A percentile compares a stretch with the other conserved stretches of the same genome.
These are phyloP conservation scores for Pulchroboletus neoregius DNA, from an alignment of 1,284 basidiomycete species.

Conservation along the genomic window DNA sequence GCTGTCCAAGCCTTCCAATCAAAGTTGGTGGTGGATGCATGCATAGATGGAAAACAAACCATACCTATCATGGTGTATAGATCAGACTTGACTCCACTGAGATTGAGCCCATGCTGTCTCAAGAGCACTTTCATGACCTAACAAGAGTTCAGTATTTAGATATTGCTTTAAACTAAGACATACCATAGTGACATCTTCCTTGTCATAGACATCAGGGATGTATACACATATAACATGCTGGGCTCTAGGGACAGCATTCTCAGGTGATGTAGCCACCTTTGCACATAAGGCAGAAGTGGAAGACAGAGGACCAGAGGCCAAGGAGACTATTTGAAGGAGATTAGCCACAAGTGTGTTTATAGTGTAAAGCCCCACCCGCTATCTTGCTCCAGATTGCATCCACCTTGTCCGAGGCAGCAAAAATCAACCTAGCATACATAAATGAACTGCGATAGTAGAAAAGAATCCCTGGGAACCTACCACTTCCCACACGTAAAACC, in stretches of 20 bases:
- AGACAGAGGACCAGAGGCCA: slow-evolving; percentile 58
- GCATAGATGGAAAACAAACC: slow-evolving; percentile 1
- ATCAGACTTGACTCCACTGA: slow-evolving; percentile 67
- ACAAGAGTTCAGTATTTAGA: not conserved
- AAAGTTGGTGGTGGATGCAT: not conserved
- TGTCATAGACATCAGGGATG: slow-evolving; percentile 65
- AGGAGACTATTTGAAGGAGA: slow-evolving; percentile 43
- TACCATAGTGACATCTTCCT: slow-evolving; percentile 52
- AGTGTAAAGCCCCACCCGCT: slow-evolving; percentile 40
- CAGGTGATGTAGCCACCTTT: slow-evolving; percentile 63
- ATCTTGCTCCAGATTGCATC: slow-evolving; percentile 58
- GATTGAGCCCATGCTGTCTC: slow-evolving; percentile 56
- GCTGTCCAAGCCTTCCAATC: slow-evolving; percentile 56
- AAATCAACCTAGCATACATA: slow-evolving; percentile 50
- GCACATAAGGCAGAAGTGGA: slow-evolving; percentile 49
- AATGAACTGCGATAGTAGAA: not conserved
- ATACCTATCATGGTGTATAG: slow-evolving; percentile 61
- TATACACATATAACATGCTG: slow-evolving; percentile 71
- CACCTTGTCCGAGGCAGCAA: slow-evolving; percentile 55
- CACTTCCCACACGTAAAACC: slow-evolving; percentile 63
- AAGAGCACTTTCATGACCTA: slow-evolving; percentile 67
- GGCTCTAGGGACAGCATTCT: slow-evolving; percentile 43
- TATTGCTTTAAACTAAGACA: slow-evolving; percentile 4
- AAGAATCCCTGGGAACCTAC: slow-evolving; percentile 32
- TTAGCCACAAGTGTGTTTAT: slow-evolving; percentile 1